Evolutionary conservation across 2,329 filamentous ascomycete species (phyloP).

Genomic region (Paraconiothyrium sp.): DNA sequence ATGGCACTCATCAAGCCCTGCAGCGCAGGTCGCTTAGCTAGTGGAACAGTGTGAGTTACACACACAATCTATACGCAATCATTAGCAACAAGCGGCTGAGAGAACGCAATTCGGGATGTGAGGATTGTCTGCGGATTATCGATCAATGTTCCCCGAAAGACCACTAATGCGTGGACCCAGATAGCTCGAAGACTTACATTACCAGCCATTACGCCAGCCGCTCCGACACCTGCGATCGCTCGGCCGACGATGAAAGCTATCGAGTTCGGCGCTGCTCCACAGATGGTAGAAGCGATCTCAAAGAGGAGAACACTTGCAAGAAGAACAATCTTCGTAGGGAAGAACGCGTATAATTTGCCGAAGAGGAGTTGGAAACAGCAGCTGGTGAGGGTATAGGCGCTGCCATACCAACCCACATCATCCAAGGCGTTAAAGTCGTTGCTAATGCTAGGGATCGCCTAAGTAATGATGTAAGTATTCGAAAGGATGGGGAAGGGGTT

Average conservation of each 20-base stretch:
- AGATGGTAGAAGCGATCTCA: conserved; percentile 54
- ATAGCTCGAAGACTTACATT: conserved; percentile 45
- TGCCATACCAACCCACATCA: conserved; percentile 44
- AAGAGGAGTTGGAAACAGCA: conserved; percentile 58
- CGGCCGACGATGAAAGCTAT: conserved; percentile 58
- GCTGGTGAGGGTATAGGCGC: conserved; percentile 56
- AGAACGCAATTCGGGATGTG: background rate
- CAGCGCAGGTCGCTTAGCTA: conserved; percentile 53
- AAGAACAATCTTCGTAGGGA: conserved; percentile 51
- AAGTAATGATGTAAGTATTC: conserved; percentile 28
- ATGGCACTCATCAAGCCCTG: conserved; percentile 55
- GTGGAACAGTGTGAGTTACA: conserved; percentile 48
- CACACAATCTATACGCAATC: conserved; percentile 1
- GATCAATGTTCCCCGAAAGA: background rate
- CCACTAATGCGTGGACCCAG: background rate
- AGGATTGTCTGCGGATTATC: background rate
- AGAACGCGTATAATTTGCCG: conserved; percentile 60
- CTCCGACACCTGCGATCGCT: conserved; percentile 58
- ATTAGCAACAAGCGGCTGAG: background rate
- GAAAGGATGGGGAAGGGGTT: background rate
- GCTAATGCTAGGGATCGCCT: conserved; percentile 32
- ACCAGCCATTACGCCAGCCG: conserved; percentile 57
- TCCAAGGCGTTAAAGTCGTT: conserved; percentile 36
- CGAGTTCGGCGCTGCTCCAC: conserved; percentile 53
- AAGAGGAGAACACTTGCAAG: conserved; percentile 52